Evolutionary conservation across 179 eudicot species (phyloP).

Genomic region (Dionaea muscipula): DNA sequence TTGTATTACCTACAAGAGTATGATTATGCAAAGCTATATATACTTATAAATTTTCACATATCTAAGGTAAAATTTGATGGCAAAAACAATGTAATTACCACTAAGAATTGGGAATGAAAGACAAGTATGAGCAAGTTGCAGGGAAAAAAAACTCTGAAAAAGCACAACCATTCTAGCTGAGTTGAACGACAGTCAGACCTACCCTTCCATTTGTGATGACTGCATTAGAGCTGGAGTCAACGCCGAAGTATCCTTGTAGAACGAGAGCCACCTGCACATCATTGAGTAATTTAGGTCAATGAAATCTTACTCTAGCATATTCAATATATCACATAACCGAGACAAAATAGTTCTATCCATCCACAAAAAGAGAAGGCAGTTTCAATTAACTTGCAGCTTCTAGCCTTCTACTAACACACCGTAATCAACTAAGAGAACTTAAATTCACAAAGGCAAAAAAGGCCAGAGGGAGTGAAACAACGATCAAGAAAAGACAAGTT

Average conservation of each 20-base stretch:
- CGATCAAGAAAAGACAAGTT: background rate
- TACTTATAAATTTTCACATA: background rate
- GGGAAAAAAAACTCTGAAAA: background rate
- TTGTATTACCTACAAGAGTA: constrained; percentile 36
- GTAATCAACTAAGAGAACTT: too few species aligned
- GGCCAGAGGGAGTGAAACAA: too few species aligned
- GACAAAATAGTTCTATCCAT: too few species aligned
- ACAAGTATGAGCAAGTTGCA: too few species aligned
- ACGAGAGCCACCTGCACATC: constrained; percentile 56
- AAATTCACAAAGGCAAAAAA: too few species aligned
- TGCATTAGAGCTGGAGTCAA: constrained; percentile 51
- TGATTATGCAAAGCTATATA: constrained; percentile 2
- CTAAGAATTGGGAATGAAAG: background rate
- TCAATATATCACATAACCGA: too few species aligned
- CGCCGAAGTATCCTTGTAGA: constrained; percentile 50
- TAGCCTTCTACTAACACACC: too few species aligned
- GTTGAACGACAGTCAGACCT: constrained; percentile 12
- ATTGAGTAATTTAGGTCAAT: background rate
- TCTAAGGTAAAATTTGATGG: background rate
- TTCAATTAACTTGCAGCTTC: too few species aligned
- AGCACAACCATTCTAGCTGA: background rate
- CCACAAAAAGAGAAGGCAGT: too few species aligned
- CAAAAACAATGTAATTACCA: too few species aligned
- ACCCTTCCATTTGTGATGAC: constrained; percentile 98
- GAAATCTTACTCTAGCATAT: too few species aligned